Evolutionary conservation across 805 yeast genomes (phyloP), one percentile per base, ranked within the genome.

Genomic region (Ogataea ganodermae): DNA sequence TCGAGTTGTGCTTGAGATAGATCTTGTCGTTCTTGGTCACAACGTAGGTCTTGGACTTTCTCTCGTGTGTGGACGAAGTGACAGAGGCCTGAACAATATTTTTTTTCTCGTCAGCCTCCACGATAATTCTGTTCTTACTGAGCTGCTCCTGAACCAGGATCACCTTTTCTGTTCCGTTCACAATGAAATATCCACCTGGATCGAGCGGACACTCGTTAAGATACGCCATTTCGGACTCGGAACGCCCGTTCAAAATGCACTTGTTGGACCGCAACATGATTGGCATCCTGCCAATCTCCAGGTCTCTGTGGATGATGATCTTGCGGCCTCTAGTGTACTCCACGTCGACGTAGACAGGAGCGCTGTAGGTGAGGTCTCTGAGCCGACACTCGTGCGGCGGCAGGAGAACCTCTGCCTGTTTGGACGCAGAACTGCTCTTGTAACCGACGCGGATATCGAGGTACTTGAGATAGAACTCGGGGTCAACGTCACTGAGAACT

Each of bases 271-370:
- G 78, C 58, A 94, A 76, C 99, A 94, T 94, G 60, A 94, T 84
- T n/a, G 99, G 99, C 97, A 94, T 94, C 62, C 96, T 80, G 28
- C 99, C 99, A 51, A 94, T 92, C 65, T 91, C 97, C 50, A 94
- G 78, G 62, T 89, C 95, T 59, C 86, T 79, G 58, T 89, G 92
- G 74, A 89, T 81, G 57, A 92, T 88, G 65, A 94, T 88, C 67
- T 89, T 90, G 53, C 92, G 76, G 28, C 98, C 99, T 65, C 97
- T 79, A 0, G 98, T 94, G 64, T 94, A 94, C 63, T 94, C 99
- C 20, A 94, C 96, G 70, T 94, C 99, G 41, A 92, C 99, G 59
- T 84, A 88, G 31, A 92, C 88, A 1, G 97, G 97, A 1, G 98
- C 97, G 37, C 95, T 84, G 61, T 92, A 92, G 0, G 97, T 89